Evolutionary conservation across 2,329 filamentous ascomycete genomes (phyloP).

Genomic region (Pseudodiploospora longispora): DNA sequence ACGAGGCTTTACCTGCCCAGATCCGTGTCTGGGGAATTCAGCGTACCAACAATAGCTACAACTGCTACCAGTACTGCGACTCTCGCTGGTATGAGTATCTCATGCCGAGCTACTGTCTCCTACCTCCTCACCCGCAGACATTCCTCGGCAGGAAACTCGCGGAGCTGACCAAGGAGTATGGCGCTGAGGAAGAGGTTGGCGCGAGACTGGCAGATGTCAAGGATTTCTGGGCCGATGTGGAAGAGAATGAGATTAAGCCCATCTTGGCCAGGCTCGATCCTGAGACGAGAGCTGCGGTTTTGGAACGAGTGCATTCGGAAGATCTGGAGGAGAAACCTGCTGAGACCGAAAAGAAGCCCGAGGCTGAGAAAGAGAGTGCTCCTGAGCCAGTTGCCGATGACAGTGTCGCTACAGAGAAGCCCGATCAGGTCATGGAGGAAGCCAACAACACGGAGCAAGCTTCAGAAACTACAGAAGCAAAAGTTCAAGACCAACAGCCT

Average conservation of each 20-base stretch:
- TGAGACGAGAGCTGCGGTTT: slow-evolving; percentile 52
- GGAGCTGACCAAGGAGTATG: slow-evolving; percentile 67
- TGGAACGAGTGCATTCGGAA: slow-evolving; percentile 48
- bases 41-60: slow-evolving; percentile 83
- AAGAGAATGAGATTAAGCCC: slow-evolving; percentile 72
- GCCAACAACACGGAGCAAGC: slow-evolving; percentile 9
- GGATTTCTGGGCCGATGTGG: slow-evolving; percentile 74
- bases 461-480: slow-evolving; percentile 12
- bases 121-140: slow-evolving; percentile 85
- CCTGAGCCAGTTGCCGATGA: slow-evolving; percentile 12
- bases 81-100: slow-evolving; percentile 96
- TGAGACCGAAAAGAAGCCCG: slow-evolving; percentile 13
- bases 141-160: slow-evolving; percentile 76
- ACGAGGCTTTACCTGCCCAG: slow-evolving; percentile 72
- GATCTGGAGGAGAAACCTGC: slow-evolving; percentile 18
- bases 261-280: slow-evolving; percentile 56
- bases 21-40: slow-evolving; percentile 94
- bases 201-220: slow-evolving; percentile 68
- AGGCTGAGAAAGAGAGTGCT: slow-evolving; percentile 9
- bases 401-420: slow-evolving; percentile 16
- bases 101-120: slow-evolving; percentile 83
- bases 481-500: not conserved
- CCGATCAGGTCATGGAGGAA: slow-evolving; percentile 7
- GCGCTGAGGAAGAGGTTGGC: slow-evolving; percentile 60
- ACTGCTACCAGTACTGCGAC: slow-evolving; percentile 90